These are phyloP conservation scores for Neonectria faginata DNA, from an alignment of 2,329 filamentous ascomycete species.

Conservation along the genomic window DNA sequence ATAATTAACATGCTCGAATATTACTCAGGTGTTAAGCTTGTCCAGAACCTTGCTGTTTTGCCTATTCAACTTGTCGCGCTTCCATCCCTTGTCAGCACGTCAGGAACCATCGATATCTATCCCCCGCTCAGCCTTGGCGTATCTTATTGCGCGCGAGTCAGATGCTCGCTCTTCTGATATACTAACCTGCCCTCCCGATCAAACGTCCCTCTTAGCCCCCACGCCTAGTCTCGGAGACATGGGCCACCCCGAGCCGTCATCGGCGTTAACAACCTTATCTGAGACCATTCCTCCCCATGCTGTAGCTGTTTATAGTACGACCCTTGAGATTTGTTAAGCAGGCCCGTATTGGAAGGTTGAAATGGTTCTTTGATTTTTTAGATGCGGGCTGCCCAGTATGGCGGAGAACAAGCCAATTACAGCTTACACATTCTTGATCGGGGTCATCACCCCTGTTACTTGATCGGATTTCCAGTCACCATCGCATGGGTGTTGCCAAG, in stretches of 20 bases:
- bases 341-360: neutral
- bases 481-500: slow-evolving; percentile 3
- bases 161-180: neutral
- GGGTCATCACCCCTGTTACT: neutral
- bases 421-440: neutral
- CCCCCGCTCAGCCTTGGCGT: neutral
- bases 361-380: neutral
- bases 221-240: neutral
- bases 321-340: neutral
- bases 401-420: neutral
- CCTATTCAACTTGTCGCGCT: neutral
- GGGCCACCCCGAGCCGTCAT: slow-evolving; percentile 8
- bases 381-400: neutral
- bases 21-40: neutral
- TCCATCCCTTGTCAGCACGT: neutral
- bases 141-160: neutral
- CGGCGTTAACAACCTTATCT: slow-evolving; percentile 18
- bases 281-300: neutral
- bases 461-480: slow-evolving; percentile 12
- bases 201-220: neutral
- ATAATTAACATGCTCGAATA: neutral
- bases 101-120: neutral
- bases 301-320: neutral
- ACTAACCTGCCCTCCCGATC: neutral
- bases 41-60: neutral